Percentiles rank a stretch among this genome's conserved stretches.
Evolutionary conservation across 2,329 filamentous ascomycete genomes (phyloP).

Genomic region (Nemania sp.): DNA sequence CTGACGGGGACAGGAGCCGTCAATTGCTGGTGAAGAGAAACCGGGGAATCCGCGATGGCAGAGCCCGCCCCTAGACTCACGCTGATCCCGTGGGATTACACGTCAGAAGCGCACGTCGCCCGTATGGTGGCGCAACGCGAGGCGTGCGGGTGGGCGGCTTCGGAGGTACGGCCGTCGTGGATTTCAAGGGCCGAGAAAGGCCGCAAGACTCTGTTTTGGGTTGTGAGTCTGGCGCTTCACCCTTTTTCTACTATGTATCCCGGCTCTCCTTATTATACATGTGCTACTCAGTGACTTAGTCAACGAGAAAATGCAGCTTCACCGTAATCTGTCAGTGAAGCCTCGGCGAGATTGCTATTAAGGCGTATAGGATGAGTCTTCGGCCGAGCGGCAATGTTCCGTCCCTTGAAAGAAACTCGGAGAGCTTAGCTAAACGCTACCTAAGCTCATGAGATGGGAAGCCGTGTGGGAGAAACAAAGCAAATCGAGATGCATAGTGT

Average conservation of each 20-base stretch:
- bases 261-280: background rate
- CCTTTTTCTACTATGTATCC: background rate
- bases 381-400: background rate
- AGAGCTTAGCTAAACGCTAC: background rate
- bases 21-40: background rate
- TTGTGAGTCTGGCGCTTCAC: conserved; percentile 11
- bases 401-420: background rate
- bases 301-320: too few species aligned
- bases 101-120: conserved; percentile 17
- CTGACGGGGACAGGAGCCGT: background rate
- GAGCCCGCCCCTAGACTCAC: background rate
- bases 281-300: background rate
- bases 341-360: background rate
- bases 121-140: conserved; percentile 18
- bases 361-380: background rate
- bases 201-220: conserved; percentile 19
- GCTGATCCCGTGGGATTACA: conserved; percentile 30
- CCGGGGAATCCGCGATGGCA: background rate
- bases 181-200: conserved; percentile 2
- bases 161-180: conserved; percentile 12
- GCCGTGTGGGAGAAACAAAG: too few species aligned
- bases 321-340: background rate
- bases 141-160: conserved; percentile 15
- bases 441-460: too few species aligned
- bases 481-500: background rate